A percentile compares a stretch with the other conserved stretches of the same genome.
These are phyloP conservation scores for Aspergillus sp. DNA, from an alignment of 2,329 filamentous ascomycete genomes.

Conservation along the genomic window DNA sequence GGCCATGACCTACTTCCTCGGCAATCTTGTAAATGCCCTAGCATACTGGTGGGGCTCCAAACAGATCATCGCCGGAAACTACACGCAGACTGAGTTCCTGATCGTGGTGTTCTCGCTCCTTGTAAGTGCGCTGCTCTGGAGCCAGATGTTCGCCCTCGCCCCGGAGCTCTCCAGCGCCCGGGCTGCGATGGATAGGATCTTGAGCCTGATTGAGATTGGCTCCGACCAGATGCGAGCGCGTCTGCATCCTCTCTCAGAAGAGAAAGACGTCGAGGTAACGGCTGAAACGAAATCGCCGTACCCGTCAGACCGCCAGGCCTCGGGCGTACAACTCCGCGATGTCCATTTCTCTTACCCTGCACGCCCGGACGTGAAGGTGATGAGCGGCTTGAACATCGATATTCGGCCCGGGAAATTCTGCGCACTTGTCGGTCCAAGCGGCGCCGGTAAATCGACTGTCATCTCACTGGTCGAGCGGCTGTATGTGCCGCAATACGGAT, in stretches of 20 bases:
- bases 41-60: slow-evolving; percentile 74
- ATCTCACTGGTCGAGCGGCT: slow-evolving; percentile 53
- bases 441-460: slow-evolving; percentile 54
- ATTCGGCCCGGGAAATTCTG: slow-evolving; percentile 41
- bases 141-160: slow-evolving; percentile 64
- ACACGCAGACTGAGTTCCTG: slow-evolving; percentile 61
- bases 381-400: slow-evolving; percentile 10
- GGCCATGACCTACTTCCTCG: slow-evolving; percentile 37
- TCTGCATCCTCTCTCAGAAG: slow-evolving; percentile 16
- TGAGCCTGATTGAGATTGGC: slow-evolving; percentile 33
- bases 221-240: slow-evolving; percentile 22
- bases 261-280: slow-evolving; percentile 33
- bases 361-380: slow-evolving; percentile 9
- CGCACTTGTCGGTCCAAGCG: slow-evolving; percentile 46
- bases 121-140: slow-evolving; percentile 63
- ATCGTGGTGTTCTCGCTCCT: slow-evolving; percentile 63
- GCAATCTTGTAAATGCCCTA: slow-evolving; percentile 62
- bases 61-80: slow-evolving; percentile 57
- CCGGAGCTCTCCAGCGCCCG: slow-evolving; percentile 64
- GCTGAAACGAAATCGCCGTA: slow-evolving; percentile 37
- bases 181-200: slow-evolving; percentile 50
- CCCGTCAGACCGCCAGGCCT: slow-evolving; percentile 50
- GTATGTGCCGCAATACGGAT: slow-evolving; percentile 55
- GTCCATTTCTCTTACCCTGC: slow-evolving; percentile 28
- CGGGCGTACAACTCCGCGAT: slow-evolving; percentile 44